Percentiles rank a stretch among this genome's conserved stretches.
Conservation (phyloP, 106 monocot species). For the Acorus gramineus region DNA sequence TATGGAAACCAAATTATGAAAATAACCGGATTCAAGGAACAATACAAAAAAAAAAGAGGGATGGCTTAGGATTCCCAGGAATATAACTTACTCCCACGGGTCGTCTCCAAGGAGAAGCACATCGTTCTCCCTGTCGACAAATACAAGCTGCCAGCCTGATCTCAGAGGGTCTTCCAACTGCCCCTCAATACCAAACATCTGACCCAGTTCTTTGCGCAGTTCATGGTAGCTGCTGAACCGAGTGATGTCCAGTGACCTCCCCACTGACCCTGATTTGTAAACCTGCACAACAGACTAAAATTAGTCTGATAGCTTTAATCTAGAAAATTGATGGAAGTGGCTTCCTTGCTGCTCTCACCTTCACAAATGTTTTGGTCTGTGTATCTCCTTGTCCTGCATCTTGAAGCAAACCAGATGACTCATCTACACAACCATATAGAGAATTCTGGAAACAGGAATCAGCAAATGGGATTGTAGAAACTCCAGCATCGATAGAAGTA, state of each 20-base stretch:
- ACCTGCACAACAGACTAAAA: slow-evolving; percentile 39
- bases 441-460: slow-evolving; percentile 62
- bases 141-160: slow-evolving; percentile 99
- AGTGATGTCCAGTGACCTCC: slow-evolving; percentile 87
- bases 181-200: slow-evolving; percentile 99
- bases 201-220: slow-evolving; percentile 78
- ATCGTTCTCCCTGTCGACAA: slow-evolving; percentile 99
- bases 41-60: not conserved
- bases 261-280: slow-evolving; percentile 87
- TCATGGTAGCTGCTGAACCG: slow-evolving; percentile 92
- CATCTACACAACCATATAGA: slow-evolving; percentile 63
- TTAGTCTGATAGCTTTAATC: not conserved
- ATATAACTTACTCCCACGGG: slow-evolving; percentile 92
- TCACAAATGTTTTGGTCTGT: slow-evolving; percentile 62
- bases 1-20: no score
- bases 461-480: slow-evolving; percentile 29
- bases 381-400: slow-evolving; percentile 50
- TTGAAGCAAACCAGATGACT: slow-evolving; percentile 63
- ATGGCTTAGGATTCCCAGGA: no score
- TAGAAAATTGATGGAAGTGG: not conserved
- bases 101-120: slow-evolving; percentile 99
- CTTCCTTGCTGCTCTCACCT: slow-evolving; percentile 43
- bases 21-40: not conserved
- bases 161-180: slow-evolving; percentile 96
- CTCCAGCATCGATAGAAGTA: slow-evolving; percentile 24